Evolutionary conservation across 805 yeast genomes (phyloP), one percentile per base, ranked within the genome.

Genomic region (Wilhelminamyces savonicus): DNA sequence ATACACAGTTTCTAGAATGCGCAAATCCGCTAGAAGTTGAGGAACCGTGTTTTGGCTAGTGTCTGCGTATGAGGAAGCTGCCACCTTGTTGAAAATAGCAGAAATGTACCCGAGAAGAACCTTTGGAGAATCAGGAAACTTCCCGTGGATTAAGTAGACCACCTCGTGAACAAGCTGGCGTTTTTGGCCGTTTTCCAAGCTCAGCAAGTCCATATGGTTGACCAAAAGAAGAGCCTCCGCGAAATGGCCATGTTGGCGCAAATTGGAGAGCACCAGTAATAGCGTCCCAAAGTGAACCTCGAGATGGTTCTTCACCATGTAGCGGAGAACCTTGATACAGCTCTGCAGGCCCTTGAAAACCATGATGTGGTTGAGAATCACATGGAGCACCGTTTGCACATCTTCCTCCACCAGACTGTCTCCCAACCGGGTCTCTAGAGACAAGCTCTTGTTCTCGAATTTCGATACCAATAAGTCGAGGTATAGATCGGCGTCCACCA

Each of bases 101-200:
- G 54, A 50, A 19, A 52, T 49, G 40, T 64, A 64, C 2, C 68
- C 69, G 4, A 58, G 41, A 4, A 61, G 39, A 4, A 61, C 48
- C 21, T 59, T 52, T 2, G 68, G 67, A 5, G 57, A 48, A 6
- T 34, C 32, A 0, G 55, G 43, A 31, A 48, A 64, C 33, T 53
- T 54, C 8, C 36, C 38, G 11, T 46, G 40, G 21, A 62, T 59
- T 12, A 62, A 39, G 6, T 41, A 34, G 31, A 64, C 43, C 8
- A 64, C 50, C 28, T 64, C 65, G 3, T 45, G 37, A 4, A 48
- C 54, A 17, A 62, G 37, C 13, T 34, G 22, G 1, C 14, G 14
- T 21, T 52, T 46, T 22, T 61, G 52, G 0, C 16, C 12, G 3
- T 23, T 18, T 3, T 35, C 17, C 10, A 59, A 29, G 3, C 29